Base-by-base conservation (phyloP, 75 land plant species). In the Sequoiadendron giganteum region DNA sequence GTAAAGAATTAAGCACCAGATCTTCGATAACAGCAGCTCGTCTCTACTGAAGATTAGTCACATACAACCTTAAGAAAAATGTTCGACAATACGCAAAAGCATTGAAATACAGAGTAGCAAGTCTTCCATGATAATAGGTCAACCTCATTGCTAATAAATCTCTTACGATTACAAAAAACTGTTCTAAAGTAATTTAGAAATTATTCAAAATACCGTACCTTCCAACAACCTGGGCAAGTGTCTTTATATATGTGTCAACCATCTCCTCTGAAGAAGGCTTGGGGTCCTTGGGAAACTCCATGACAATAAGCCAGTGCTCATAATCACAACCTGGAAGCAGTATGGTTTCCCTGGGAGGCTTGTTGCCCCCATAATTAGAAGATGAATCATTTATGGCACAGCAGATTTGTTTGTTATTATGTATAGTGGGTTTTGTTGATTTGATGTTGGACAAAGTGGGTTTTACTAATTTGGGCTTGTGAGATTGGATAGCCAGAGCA, bases 281-380 rank as follows among this genome's bases (percentile, higher is more conserved):
- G 25, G 93, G 95, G 68, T 94, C 95, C 61, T 93, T 93, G 70
- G 96, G 95, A 86, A 94, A 94, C 93, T 95, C 96, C 96, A 95
- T 94, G 36, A 95, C 96, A 43, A 95, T 95, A 14, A 95, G 93
- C 96, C 96, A 95, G 86, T 95, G 96, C 76, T 94, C 94, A 85
- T 94, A 95, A 72, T 95, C 96, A 83, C 96, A 95, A 14, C 96
- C 96, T 1, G 96, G 96, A 15, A 95, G 89, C 89, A 93, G 87
- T 3, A 95, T 94, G 45, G 94, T 94, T 88, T 95, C 95, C 84
- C 88, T 88, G 48, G 88, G 93, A 72, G 92, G 92, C 65, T 84
- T 89, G 88, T 89, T 89, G 87, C 88, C 84, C 83, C 90, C 61
- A 85, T 89, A 87, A 73, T 92, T 70, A 84, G 85, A 88, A 21